Conservation (phyloP, 768 basidiomycete genomes). For the Lactarius hengduanensis region DNA sequence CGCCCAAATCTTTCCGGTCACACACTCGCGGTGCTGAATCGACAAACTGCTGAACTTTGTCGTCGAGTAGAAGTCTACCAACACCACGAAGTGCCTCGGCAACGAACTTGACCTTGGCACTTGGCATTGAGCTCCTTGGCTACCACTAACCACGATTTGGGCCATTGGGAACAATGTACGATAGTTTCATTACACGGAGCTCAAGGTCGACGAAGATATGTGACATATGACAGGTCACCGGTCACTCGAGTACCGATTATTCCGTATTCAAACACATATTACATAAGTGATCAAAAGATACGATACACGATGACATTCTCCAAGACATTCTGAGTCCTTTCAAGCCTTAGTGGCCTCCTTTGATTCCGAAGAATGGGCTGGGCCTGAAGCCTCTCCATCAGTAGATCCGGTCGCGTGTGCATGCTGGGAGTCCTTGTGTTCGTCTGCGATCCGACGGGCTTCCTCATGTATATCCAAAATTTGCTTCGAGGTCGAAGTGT, state of each 20-base stretch:
- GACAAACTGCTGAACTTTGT: conserved; percentile 87
- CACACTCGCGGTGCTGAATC: conserved; percentile 98
- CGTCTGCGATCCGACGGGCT: conserved; percentile 73
- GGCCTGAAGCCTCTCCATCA: background rate
- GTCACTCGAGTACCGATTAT: background rate
- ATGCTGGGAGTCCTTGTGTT: conserved; percentile 44
- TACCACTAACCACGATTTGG: too few relatives aligned
- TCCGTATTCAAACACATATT: background rate
- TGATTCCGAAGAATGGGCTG: background rate
- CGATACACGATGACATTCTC: too few relatives aligned
- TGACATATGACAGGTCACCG: too few relatives aligned
- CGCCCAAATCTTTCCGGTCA: conserved; percentile 96
- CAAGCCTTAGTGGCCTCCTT: background rate
- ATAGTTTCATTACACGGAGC: too few relatives aligned
- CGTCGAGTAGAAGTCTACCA: conserved; percentile 92
- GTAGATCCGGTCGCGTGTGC: background rate
- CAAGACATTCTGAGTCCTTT: background rate
- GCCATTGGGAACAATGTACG: too few relatives aligned
- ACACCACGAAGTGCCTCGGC: conserved; percentile 97
- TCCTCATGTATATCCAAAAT: conserved; percentile 92
- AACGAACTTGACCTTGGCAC: conserved; percentile 92
- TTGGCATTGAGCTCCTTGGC: conserved; percentile 72
- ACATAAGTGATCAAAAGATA: background rate
- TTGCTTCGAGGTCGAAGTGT: conserved; percentile 87
- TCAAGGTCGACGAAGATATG: too few relatives aligned